phyloP scores from a whole-genome alignment of 192 early-diverging fungal genomes.

The Mortierella alpina region DNA sequence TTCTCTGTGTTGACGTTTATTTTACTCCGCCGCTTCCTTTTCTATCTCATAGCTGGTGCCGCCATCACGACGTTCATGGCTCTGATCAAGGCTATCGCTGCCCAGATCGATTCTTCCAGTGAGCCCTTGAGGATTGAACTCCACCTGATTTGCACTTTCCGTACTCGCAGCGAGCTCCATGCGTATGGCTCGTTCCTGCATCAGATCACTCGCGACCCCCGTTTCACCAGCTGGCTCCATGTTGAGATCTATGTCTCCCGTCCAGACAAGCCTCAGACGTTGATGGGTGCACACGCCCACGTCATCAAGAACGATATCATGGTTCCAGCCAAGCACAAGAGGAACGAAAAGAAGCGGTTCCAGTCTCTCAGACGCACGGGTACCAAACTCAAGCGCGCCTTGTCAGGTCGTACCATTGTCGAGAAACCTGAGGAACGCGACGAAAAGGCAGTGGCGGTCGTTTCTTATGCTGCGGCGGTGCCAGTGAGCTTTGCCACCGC shows the following conservation, averaged over 20 bases:
- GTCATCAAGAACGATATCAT: constrained; percentile 49
- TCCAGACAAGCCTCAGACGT: constrained; percentile 43
- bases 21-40: background rate
- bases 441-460: too few relatives aligned
- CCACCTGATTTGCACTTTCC: constrained; percentile 50
- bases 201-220: constrained; percentile 43
- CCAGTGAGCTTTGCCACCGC: too few relatives aligned
- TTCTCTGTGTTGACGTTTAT: background rate
- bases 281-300: constrained; percentile 47
- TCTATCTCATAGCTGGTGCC: constrained; percentile 21
- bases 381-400: constrained; percentile 39
- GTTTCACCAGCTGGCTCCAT: constrained; percentile 43
- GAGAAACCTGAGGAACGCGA: constrained; percentile 11
- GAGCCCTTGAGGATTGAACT: constrained; percentile 47
- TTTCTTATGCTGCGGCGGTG: too few relatives aligned
- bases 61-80: constrained; percentile 49
- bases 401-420: constrained; percentile 47
- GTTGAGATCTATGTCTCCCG: constrained; percentile 50
- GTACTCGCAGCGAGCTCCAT: constrained; percentile 46
- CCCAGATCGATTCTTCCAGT: constrained; percentile 33
- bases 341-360: constrained; percentile 43
- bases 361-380: constrained; percentile 28
- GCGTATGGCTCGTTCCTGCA: constrained; percentile 52
- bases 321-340: constrained; percentile 21
- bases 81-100: constrained; percentile 49